Conservation (phyloP, 148 eudicot genomes). For the Polygonum maritimum region DNA sequence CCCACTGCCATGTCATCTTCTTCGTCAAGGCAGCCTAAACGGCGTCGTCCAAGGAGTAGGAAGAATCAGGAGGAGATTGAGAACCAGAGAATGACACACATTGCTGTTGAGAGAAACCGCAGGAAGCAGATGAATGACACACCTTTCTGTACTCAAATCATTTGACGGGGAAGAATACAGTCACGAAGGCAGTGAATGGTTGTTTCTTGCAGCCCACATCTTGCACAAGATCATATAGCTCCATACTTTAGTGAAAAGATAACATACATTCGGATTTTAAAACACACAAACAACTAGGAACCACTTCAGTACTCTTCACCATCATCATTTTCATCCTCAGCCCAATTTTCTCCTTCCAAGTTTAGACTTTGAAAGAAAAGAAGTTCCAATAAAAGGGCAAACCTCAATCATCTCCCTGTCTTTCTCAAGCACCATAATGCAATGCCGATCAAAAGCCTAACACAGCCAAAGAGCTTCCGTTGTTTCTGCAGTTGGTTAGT, state of each 20-base stretch:
- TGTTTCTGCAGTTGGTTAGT: conserved; percentile 88
- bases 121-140: conserved; percentile 87
- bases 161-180: too few species aligned
- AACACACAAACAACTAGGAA: neutral
- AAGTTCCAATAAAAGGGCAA: conserved; percentile 10
- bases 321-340: conserved; percentile 45
- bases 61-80: conserved; percentile 78
- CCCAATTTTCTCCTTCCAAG: neutral
- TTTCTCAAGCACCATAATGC: conserved; percentile 77
- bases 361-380: neutral
- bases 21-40: neutral
- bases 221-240: neutral
- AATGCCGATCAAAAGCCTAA: conserved; percentile 73
- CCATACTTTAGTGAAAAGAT: neutral
- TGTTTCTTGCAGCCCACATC: too few species aligned
- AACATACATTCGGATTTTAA: neutral
- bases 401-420: conserved; percentile 92
- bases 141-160: conserved; percentile 53
- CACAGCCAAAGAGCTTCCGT: conserved; percentile 67
- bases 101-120: conserved; percentile 81
- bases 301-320: conserved; percentile 30
- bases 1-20: neutral
- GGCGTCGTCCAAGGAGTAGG: conserved; percentile 16
- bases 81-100: conserved; percentile 86
- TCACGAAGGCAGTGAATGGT: too few species aligned